Base-by-base conservation (phyloP, 2,329 filamentous ascomycete species). In the Magnaporthiopsis rhizophila region DNA sequence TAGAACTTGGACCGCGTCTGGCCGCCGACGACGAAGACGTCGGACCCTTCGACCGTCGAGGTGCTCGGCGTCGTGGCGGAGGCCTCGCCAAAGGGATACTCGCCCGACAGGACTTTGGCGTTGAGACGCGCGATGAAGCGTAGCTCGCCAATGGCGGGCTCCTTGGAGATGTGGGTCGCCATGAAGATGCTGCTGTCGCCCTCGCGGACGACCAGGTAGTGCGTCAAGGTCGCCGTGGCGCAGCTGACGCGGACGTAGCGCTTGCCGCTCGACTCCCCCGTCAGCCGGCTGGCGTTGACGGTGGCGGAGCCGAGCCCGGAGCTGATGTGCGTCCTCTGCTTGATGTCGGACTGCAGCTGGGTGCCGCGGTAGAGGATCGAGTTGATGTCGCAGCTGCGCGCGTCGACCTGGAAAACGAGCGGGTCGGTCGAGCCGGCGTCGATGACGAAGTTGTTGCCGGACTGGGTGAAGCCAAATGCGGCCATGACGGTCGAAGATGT, bases 1-100 rank as follows among this genome's bases (percentile, higher is more conserved):
- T 87, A 90, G 77, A 89, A 90, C 73, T 90, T 90, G 74, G 83
- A 86, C 56, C 87, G 82, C 0, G 87, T 89, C 72, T 89, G 77
- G 28, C 85, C 83, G 67, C 78, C 74, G 59, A 89, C 84, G 11
- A 86, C 66, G 70, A 82, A 89, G 65, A 85, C 82, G 65, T 85
- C 83, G 0, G 79, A 81, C 58, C 80, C 86, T 71, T 89, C 87
- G 62, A 89, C 77, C 4, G 76, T 73, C 2, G 82, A 78, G 12
- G 76, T 77, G 36, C 80, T 80, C 80, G 1, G 74, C 75, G 26
- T 26, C 0, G 84, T 88, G 30, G 79, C 85, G 0, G 86, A 88
- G 4, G 78, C 83, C 3, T 75, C 74, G 34, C 81, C 82, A 66
- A 82, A 84, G 36, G 83, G 82, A 65, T 83, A 78, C 70, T 85